Evolutionary conservation across 2,329 filamentous ascomycete species (phyloP).

Genomic region (Exophiala phaeomuriformis): DNA sequence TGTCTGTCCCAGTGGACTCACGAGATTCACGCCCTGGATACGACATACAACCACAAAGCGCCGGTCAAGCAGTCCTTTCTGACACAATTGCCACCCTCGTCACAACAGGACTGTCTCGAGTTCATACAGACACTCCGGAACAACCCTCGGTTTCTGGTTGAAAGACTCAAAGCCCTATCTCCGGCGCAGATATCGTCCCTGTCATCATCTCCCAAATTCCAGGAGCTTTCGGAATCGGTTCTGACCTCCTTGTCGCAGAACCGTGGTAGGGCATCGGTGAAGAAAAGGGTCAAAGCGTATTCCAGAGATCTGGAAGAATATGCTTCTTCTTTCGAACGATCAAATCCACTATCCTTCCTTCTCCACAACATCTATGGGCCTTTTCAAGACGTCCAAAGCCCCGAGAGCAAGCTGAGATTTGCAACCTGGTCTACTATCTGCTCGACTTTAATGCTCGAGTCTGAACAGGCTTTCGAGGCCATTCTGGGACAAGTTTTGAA

Average conservation of each 20-base stretch:
- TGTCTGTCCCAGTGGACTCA: slow-evolving; percentile 34
- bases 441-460: slow-evolving; percentile 71
- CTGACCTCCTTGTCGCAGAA: slow-evolving; percentile 58
- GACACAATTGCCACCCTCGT: slow-evolving; percentile 65
- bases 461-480: slow-evolving; percentile 67
- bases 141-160: slow-evolving; percentile 80
- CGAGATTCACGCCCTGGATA: slow-evolving; percentile 33
- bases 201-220: slow-evolving; percentile 67
- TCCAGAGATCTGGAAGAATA: slow-evolving; percentile 65
- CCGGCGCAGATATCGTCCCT: slow-evolving; percentile 70
- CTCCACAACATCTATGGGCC: slow-evolving; percentile 86
- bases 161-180: slow-evolving; percentile 68
- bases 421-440: slow-evolving; percentile 85
- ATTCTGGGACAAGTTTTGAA: slow-evolving; percentile 79
- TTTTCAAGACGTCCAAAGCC: slow-evolving; percentile 70
- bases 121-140: slow-evolving; percentile 77
- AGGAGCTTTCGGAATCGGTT: slow-evolving; percentile 77
- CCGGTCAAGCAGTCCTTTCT: slow-evolving; percentile 34
- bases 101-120: slow-evolving; percentile 66
- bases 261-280: slow-evolving; percentile 45
- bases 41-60: slow-evolving; percentile 9
- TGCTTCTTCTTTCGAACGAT: slow-evolving; percentile 78
- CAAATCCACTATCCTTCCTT: slow-evolving; percentile 75
- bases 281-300: slow-evolving; percentile 38
- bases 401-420: slow-evolving; percentile 70